Conservation (phyloP, 345 rosid genomes). For the Clarkia xantiana region DNA sequence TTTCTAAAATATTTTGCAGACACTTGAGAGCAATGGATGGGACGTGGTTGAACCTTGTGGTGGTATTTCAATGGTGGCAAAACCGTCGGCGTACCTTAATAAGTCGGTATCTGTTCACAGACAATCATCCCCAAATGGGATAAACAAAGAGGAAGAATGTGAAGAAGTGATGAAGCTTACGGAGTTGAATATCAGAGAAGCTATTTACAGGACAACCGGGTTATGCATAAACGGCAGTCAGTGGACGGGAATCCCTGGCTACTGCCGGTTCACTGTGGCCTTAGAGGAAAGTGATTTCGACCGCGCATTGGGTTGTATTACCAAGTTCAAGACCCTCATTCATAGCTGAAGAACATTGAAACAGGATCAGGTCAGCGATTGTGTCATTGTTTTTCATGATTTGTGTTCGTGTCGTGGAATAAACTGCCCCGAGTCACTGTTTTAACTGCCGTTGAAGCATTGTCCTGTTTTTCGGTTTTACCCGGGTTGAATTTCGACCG, state of each 20-base stretch:
- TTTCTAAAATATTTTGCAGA: conserved; percentile 16
- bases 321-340: conserved; percentile 31
- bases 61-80: conserved; percentile 82
- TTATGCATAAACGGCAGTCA: conserved; percentile 68
- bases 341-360: conserved; percentile 1
- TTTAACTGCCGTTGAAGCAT: too few relatives aligned
- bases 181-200: conserved; percentile 59
- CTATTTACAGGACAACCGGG: conserved; percentile 49
- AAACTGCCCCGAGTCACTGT: too few relatives aligned
- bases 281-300: conserved; percentile 59
- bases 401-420: too few relatives aligned
- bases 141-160: conserved; percentile 3
- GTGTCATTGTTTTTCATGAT: too few relatives aligned
- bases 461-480: too few relatives aligned
- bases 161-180: conserved; percentile 33
- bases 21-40: conserved; percentile 78
- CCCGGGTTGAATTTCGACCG: too few relatives aligned
- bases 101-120: conserved; percentile 29
- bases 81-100: conserved; percentile 54
- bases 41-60: conserved; percentile 48
- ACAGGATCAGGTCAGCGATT: not conserved
- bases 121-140: conserved; percentile 10
- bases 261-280: conserved; percentile 79
- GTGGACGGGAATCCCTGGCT: conserved; percentile 86
- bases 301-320: conserved; percentile 51